Evolutionary conservation across 2,329 filamentous ascomycete species (phyloP), one percentile per base, ranked within the genome.

Genomic region (Botrytis cinerea): DNA sequence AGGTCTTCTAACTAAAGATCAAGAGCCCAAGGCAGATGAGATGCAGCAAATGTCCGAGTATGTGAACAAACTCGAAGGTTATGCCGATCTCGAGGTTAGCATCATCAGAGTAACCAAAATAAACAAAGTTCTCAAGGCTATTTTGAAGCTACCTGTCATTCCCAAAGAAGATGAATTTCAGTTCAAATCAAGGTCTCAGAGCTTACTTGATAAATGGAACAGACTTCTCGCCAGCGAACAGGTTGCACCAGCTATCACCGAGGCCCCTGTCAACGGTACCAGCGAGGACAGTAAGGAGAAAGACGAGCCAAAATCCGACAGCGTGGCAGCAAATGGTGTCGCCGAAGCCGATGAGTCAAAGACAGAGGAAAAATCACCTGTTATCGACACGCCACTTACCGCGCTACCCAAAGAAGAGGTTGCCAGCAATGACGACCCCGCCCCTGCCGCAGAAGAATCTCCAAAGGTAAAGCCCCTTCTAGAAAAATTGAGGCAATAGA

Each of bases 111-210:
- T 85, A 22, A 99, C 96, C 75, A 99, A 98, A 87, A 98, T 99
- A 83, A 95, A 98, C 89, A 99, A 99, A 85, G 95, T 99, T 18
- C 87, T 99, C 73, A 97, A 97, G 85, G 94, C 92, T 7, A 96
- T 99, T 77, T 86, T 98, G 79, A 98, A 97, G 85, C 86, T 99
- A 14, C 61, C 61, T 48, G 87, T 87, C 5, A 97, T 99, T 78
- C 95, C 95, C 8, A 91, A 91, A 75, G 96, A 99, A 77, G 93
- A 95, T 51, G 93, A 97, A 77, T 97, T 92, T 82, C 85, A 92
- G 72, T 98, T 99, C 88, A 97, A 96, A 85, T 86, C 90, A 76
- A 92, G 96, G 70, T 95, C 94, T 51, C 88, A 92, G 76, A 86
- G 88, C 9, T 87, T 99, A 66, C 86, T 98, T n/a, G 90, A 91